Evolutionary conservation across 169 alveolate species (phyloP).

Genomic region (Cryptosporidium bovis): DNA sequence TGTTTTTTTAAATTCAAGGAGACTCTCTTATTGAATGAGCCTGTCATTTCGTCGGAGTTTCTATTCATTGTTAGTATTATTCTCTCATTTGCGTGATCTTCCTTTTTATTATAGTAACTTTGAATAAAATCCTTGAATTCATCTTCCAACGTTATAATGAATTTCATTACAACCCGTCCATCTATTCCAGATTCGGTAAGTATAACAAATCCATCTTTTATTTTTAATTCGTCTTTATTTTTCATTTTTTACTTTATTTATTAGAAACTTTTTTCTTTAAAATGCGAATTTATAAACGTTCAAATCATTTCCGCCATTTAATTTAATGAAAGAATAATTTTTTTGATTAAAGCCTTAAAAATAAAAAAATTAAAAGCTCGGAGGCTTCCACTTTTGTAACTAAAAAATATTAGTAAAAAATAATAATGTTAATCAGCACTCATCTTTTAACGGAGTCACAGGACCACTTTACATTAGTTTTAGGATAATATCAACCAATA

Average conservation of each 20-base stretch:
- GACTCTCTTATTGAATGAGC: conserved; percentile 33
- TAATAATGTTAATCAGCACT: too few relatives aligned
- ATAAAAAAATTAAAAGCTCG: too few relatives aligned
- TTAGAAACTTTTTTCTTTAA: neutral
- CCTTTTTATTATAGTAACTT: neutral
- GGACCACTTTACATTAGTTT: too few relatives aligned
- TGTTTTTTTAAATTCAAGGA: conserved; percentile 47
- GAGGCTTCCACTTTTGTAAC: too few relatives aligned
- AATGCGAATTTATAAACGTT: neutral
- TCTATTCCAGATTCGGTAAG: conserved; percentile 12
- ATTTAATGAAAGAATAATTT: too few relatives aligned
- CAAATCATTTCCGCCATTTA: too few relatives aligned
- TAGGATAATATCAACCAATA: too few relatives aligned
- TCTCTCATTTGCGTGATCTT: neutral
- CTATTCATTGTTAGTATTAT: conserved; percentile 76
- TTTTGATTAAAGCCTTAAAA: too few relatives aligned
- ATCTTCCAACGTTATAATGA: neutral
- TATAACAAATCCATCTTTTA: conserved; percentile 1
- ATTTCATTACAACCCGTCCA: neutral
- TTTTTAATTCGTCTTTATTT: neutral
- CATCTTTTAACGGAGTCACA: too few relatives aligned
- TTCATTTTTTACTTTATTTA: neutral
- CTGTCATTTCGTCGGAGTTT: neutral
- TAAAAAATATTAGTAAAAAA: too few relatives aligned
- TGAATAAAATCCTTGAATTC: neutral